Conservation (phyloP, 129 eudicot species). For the Lonicera japonica region DNA sequence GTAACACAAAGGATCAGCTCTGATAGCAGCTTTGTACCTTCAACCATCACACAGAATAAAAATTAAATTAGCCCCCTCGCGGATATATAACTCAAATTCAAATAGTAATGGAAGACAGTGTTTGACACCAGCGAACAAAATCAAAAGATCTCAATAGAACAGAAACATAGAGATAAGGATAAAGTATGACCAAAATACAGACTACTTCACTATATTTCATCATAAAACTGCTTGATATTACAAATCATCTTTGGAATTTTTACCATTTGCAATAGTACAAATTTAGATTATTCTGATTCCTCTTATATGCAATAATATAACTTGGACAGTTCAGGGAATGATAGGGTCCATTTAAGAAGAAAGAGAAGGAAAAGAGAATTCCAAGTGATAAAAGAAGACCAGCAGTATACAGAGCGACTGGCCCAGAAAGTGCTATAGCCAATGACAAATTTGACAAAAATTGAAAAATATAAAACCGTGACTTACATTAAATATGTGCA, state of each 20-base stretch:
- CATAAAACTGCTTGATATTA: not conserved
- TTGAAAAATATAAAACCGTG: not conserved
- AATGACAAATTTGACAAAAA: not conserved
- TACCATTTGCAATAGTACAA: not conserved
- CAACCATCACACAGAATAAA: conserved; percentile 11
- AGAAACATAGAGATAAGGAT: conserved; percentile 5
- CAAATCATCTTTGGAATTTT: not conserved
- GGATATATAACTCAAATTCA: not conserved
- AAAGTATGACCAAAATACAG: not conserved
- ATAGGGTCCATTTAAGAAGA: no score
- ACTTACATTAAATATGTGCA: not conserved
- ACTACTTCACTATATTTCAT: not conserved
- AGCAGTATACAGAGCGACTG: no score
- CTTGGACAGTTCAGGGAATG: not conserved
- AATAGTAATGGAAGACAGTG: not conserved
- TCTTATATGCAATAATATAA: not conserved
- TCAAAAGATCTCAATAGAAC: not conserved
- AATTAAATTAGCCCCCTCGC: not conserved
- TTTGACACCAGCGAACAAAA: conserved; percentile 6
- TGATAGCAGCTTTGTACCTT: conserved; percentile 92
- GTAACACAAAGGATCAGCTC: conserved; percentile 87
- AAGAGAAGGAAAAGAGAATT: no score
- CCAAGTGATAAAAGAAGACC: no score
- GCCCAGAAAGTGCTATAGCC: no score
- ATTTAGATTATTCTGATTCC: not conserved